Conservation (phyloP, 805 yeast species). For the Phaffomyces antillensis region DNA sequence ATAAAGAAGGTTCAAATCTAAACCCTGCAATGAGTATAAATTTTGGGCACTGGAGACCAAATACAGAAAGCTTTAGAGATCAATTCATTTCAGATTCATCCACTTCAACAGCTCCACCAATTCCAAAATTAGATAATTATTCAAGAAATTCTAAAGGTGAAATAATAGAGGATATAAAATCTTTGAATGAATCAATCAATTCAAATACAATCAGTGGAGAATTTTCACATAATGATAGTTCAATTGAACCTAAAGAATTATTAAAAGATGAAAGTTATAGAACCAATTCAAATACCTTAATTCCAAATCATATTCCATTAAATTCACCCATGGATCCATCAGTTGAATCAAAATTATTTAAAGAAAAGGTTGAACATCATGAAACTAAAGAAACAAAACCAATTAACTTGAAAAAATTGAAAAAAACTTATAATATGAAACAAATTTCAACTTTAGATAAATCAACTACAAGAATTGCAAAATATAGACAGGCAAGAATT, state of each 20-base stretch:
- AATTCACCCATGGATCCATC: constrained; percentile 11
- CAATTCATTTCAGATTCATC: constrained; percentile 35
- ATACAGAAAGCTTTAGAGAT: constrained; percentile 43
- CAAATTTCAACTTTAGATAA: constrained; percentile 33
- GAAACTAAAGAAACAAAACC: too few species aligned
- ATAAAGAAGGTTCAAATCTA: constrained; percentile 1
- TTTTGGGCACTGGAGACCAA: constrained; percentile 54
- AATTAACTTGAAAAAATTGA: neutral
- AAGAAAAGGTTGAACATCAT: constrained; percentile 16
- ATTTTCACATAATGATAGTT: constrained; percentile 5
- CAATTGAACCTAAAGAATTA: neutral
- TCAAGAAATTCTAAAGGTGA: constrained; percentile 23
- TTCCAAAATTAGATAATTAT: constrained; percentile 25
- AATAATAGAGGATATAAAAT: constrained; percentile 19
- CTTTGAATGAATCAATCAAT: constrained; percentile 2
- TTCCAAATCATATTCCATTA: constrained; percentile 21
- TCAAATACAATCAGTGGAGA: neutral
- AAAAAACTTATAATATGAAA: constrained; percentile 29
- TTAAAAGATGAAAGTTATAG: constrained; percentile 12
- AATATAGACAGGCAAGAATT: constrained; percentile 35
- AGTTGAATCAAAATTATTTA: constrained; percentile 4
- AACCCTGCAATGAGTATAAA: constrained; percentile 29
- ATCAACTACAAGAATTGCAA: constrained; percentile 34
- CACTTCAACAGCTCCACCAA: constrained; percentile 29
- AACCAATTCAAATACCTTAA: constrained; percentile 17